Percentiles rank a stretch among this genome's conserved stretches.
Conservation (phyloP, 768 basidiomycete genomes). For the Pleurotus citrinopileatus region DNA sequence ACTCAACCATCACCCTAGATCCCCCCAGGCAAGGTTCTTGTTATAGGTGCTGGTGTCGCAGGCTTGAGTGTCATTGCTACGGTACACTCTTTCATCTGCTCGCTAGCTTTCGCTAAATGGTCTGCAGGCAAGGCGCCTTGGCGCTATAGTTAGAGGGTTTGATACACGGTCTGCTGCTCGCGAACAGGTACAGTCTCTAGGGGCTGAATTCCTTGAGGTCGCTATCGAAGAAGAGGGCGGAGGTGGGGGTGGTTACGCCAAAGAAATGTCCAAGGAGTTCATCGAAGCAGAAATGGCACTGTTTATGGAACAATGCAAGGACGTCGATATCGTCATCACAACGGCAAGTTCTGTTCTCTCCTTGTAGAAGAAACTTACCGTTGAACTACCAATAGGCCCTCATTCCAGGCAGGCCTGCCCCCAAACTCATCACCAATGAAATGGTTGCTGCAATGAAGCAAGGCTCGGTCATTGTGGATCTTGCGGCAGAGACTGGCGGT, state of each 20-base stretch:
- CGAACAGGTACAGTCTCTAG: conserved; percentile 88
- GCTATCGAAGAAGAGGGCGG: conserved; percentile 76
- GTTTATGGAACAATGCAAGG: conserved; percentile 84
- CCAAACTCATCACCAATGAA: conserved; percentile 79
- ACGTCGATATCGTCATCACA: conserved; percentile 87
- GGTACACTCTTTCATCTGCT: conserved; percentile 30
- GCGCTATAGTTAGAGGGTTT: conserved; percentile 86
- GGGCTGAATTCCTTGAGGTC: conserved; percentile 89
- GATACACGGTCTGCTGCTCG: conserved; percentile 83
- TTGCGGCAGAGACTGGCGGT: conserved; percentile 87
- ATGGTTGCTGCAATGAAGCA: conserved; percentile 93
- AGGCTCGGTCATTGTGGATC: conserved; percentile 85
- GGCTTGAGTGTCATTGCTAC: conserved; percentile 88
- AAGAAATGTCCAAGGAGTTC: conserved; percentile 89
- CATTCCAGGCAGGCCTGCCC: conserved; percentile 85
- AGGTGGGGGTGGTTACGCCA: conserved; percentile 83
- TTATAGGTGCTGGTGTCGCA: conserved; percentile 88
- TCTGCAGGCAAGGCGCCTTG: conserved; percentile 69
- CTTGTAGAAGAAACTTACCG: background rate
- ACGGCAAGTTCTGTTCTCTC: conserved; percentile 50
- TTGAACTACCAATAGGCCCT: conserved; percentile 48
- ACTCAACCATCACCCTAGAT: conserved; percentile 43
- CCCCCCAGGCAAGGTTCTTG: conserved; percentile 81
- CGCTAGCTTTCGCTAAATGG: background rate
- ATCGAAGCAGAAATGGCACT: conserved; percentile 86